Evolutionary conservation across 441 rosid species (phyloP), one percentile per base, ranked within the genome.

Genomic region (Aleurites moluccanus): DNA sequence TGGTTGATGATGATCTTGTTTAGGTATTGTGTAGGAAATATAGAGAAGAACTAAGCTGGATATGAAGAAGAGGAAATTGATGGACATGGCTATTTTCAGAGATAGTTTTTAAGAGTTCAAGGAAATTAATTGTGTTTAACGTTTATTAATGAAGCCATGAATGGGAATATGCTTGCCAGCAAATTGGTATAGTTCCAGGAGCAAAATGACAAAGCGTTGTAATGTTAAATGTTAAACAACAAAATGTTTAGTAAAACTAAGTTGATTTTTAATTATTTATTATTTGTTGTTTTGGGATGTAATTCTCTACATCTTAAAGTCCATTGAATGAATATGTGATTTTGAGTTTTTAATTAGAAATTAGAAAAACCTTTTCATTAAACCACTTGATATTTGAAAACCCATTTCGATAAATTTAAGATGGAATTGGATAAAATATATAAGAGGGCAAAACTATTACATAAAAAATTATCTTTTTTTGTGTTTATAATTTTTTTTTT

Each of bases 31-130:
- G 79, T 65, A 78, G 50, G 86, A 83, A 6, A 73, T 33, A 44
- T 80, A 82, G 57, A 86, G 81, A 42, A 78, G 40, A 9, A 73
- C 25, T 20, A 62, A 60, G 3, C 66, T 69, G 80, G 72, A 47
- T 40, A 82, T 6, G 75, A 75, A 71, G 78, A 79, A 74, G 84
- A 77, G 73, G 76, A 84, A 20, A 56, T 75, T 82, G 64, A 71
- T 66, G 50, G 80, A 66, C 85, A 78, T 81, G 75, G 72, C 56
- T 33, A 8, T 16, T 42, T 65, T 21, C 6, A 40, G 57, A 6
- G 61, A 60, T 45, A 1, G 35, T 23, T 69, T 50, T 15, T 2
- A 27, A 38, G 40, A 53, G 20, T 30, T 62, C 1, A 18, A 62
- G 20, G 44, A 15, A 2, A 16, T 14, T 14, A 28, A 15, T 27